A percentile compares a stretch with the other conserved stretches of the same genome.
These are phyloP conservation scores for Pseudogymnoascus sp. DNA, from an alignment of 2,329 filamentous ascomycete species.

Conservation along the genomic window DNA sequence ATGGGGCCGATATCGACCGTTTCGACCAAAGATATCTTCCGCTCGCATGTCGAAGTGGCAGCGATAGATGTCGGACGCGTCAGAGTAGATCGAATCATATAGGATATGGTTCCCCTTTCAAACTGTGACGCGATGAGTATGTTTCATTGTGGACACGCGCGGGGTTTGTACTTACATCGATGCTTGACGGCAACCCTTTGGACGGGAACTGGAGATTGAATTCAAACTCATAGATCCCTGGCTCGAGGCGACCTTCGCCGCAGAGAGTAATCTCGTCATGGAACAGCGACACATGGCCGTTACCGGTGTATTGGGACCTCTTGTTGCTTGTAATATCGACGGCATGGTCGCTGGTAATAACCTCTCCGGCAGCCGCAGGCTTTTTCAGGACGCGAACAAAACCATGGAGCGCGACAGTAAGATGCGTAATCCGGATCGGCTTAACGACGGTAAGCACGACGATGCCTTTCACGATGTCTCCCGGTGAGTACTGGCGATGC, in stretches of 20 bases:
- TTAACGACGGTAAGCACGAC: slow-evolving; percentile 68
- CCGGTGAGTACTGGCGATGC: slow-evolving; percentile 66
- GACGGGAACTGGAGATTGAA: slow-evolving; percentile 65
- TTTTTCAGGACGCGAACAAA: slow-evolving; percentile 72
- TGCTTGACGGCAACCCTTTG: slow-evolving; percentile 74
- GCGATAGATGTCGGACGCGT: slow-evolving; percentile 83
- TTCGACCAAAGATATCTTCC: slow-evolving; percentile 72
- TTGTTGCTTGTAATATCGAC: slow-evolving; percentile 34
- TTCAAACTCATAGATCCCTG: slow-evolving; percentile 71
- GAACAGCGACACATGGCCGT: slow-evolving; percentile 73
- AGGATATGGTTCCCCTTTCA: slow-evolving; percentile 86
- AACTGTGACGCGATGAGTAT: slow-evolving; percentile 51
- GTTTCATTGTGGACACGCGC: background rate
- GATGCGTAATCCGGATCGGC: slow-evolving; percentile 68
- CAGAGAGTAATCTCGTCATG: slow-evolving; percentile 75
- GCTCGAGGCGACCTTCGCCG: slow-evolving; percentile 66
- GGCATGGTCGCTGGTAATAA: slow-evolving; percentile 29
- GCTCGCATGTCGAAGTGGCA: slow-evolving; percentile 70
- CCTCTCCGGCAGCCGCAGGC: slow-evolving; percentile 47
- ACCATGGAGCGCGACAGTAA: slow-evolving; percentile 70
- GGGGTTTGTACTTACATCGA: slow-evolving; percentile 63
- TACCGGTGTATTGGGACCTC: slow-evolving; percentile 55
- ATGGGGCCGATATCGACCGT: slow-evolving; percentile 77
- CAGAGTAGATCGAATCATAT: slow-evolving; percentile 81
- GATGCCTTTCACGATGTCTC: slow-evolving; percentile 63